These are phyloP conservation scores for Myochromella boudieri DNA, from an alignment of 768 basidiomycete species.

Conservation along the genomic window DNA sequence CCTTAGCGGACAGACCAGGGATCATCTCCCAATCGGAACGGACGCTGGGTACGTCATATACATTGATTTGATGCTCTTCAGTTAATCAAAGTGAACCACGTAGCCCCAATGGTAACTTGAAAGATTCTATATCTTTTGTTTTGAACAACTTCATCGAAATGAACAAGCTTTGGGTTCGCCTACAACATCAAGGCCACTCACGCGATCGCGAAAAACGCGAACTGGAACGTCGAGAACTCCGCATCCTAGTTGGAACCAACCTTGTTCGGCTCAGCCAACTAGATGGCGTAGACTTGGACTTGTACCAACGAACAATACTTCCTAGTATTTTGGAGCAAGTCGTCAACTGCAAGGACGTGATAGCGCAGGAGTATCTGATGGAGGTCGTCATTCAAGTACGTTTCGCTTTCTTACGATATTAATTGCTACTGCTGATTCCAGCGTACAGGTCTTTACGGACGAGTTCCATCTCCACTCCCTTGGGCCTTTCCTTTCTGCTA, in stretches of 20 bases:
- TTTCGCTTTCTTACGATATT: neutral
- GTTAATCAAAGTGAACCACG: conserved; percentile 3
- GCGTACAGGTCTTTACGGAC: conserved; percentile 89
- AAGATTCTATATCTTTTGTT: conserved; percentile 95
- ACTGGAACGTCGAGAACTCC: conserved; percentile 90
- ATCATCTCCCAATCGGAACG: conserved; percentile 87
- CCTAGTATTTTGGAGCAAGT: conserved; percentile 96
- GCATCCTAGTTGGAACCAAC: conserved; percentile 97
- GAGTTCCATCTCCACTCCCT: conserved; percentile 97
- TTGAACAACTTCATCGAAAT: conserved; percentile 99
- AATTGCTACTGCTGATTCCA: conserved; percentile 4
- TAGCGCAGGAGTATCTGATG: conserved; percentile 99
- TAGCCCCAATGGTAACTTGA: conserved; percentile 85
- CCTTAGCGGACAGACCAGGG: conserved; percentile 94
- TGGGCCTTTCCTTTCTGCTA: conserved; percentile 94
- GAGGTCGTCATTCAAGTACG: conserved; percentile 97
- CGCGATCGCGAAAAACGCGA: conserved; percentile 97
- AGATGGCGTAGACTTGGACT: conserved; percentile 92
- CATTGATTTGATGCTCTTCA: conserved; percentile 3
- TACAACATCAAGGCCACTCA: conserved; percentile 97
- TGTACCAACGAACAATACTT: conserved; percentile 85
- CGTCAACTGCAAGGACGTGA: conserved; percentile 97
- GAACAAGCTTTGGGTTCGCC: conserved; percentile 99
- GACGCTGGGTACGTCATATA: conserved; percentile 67
- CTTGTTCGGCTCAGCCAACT: conserved; percentile 93